Base-by-base conservation (phyloP, 169 alveolate genomes). In the Plasmodium billcollinsi region DNA sequence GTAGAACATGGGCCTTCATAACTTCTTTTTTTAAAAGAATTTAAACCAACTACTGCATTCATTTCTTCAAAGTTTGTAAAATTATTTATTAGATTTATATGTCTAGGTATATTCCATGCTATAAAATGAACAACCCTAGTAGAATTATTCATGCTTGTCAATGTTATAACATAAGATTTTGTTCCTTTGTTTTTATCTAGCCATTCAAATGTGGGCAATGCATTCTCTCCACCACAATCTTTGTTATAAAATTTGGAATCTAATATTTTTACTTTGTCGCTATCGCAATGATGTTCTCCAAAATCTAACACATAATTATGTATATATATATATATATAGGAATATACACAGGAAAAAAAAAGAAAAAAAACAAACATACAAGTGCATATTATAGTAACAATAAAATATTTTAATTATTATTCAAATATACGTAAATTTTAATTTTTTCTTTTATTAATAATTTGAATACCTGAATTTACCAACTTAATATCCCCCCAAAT, bases 71-170 rank as follows among this genome's bases (percentile, higher is more conserved):
- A 78, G 26, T 43, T 66, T 3, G 72, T 65, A 59, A 59, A 66
- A 43, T 65, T 50, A 52, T 78, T 78, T 66, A 78, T 65, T 52
- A 33, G 18, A 33, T 78, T 78, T 66, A 78, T 56, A 66, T 78
- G 29, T 65, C 78, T 21, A 8, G 89, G 89, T 3, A 78, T 66
- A 70, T 78, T 78, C 89, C 89, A 78, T 50, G 72, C 89, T 43
- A 78, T 21, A 39, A 78, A 54, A 24, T 78, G 89, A 33, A 59
- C 29, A 43, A 65, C 54, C 20, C 9, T 59, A 21, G 33, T 66
- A 2, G 63, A 78, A 20, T 52, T 39, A 20, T 24, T 29, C n/a
- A 15, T 47, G 39, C 89, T 78, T 11, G 73, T 78, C n/a, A 78
- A 21, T 20, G 89, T 78, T 39, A 78, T 45, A 8, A 47, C 76